Conservation (phyloP, 176 grass and related monocot genomes). For the Triticum timopheevii region DNA sequence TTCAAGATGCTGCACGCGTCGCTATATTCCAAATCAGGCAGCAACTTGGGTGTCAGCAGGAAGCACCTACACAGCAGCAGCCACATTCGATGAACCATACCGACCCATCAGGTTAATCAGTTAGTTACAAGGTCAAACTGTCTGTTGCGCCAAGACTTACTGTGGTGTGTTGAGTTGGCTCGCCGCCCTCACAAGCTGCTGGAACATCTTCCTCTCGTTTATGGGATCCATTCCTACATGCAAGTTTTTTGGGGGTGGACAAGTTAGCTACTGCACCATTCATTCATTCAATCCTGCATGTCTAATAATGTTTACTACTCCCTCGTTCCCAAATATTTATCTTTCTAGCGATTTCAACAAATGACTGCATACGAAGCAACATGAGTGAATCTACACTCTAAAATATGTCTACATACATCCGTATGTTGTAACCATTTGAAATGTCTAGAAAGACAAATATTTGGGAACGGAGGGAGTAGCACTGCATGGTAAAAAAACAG, state of each 20-base stretch:
- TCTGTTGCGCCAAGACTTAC: conserved; percentile 36
- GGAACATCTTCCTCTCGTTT: conserved; percentile 99
- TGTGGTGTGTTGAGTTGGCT: conserved; percentile 91
- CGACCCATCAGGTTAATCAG: background rate
- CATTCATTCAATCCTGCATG: background rate
- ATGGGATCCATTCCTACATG: conserved; percentile 89
- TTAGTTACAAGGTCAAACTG: conserved; percentile 1
- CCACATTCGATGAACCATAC: background rate
- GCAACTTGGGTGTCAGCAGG: conserved; percentile 88
- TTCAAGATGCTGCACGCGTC: conserved; percentile 93
- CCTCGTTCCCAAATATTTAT: no score
- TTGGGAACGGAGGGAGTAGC: background rate
- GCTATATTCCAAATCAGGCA: conserved; percentile 89
- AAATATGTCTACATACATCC: no score
- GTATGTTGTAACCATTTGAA: no score
- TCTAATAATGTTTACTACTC: background rate
- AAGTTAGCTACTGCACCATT: background rate
- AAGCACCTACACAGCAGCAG: conserved; percentile 57
- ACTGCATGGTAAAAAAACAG: background rate
- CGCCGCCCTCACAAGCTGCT: conserved; percentile 93
- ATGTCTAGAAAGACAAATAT: no score
- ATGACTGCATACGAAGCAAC: no score
- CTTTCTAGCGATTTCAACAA: no score
- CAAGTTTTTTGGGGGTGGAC: background rate
- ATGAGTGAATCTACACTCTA: no score